Evolutionary conservation across 2,329 filamentous ascomycete species (phyloP).

Genomic region (Penicillium sp.): DNA sequence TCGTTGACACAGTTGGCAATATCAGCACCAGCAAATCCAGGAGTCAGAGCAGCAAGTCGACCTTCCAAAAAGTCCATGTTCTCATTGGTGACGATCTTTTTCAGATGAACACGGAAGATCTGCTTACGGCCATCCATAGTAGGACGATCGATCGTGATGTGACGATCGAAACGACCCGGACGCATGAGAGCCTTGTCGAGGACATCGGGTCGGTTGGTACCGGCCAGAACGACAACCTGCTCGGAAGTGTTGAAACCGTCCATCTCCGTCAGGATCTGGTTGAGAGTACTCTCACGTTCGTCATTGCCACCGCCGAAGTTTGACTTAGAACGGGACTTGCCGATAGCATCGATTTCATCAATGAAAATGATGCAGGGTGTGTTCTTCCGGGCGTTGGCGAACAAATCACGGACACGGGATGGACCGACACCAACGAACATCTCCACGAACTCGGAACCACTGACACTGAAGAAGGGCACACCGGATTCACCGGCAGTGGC

Average conservation of each 20-base stretch:
- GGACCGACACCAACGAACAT: constrained; percentile 99
- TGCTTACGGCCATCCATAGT: constrained; percentile 97
- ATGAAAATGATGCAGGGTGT: constrained; percentile 99
- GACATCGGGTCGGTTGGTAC: constrained; percentile 93
- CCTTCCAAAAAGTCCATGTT: constrained; percentile 86
- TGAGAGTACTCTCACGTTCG: constrained; percentile 93
- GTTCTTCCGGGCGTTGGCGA: constrained; percentile 91
- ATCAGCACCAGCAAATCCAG: constrained; percentile 95
- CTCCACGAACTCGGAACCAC: constrained; percentile 97
- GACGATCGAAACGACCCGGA: constrained; percentile 93
- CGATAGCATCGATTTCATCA: constrained; percentile 98
- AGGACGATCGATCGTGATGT: constrained; percentile 91
- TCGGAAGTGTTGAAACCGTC: constrained; percentile 97
- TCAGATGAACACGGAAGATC: constrained; percentile 92
- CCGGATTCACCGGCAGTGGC: constrained; percentile 95
- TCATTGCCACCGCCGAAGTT: constrained; percentile 91
- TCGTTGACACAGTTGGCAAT: constrained; percentile 99
- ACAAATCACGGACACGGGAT: constrained; percentile 91
- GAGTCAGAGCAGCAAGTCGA: constrained; percentile 86
- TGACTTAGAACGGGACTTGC: constrained; percentile 81
- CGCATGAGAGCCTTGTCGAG: constrained; percentile 95
- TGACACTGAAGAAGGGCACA: constrained; percentile 97
- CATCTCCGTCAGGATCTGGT: constrained; percentile 99
- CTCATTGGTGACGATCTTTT: constrained; percentile 91
- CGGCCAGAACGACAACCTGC: constrained; percentile 93